Base-by-base conservation (phyloP, 345 rosid genomes). In the Aurinia saxatilis region DNA sequence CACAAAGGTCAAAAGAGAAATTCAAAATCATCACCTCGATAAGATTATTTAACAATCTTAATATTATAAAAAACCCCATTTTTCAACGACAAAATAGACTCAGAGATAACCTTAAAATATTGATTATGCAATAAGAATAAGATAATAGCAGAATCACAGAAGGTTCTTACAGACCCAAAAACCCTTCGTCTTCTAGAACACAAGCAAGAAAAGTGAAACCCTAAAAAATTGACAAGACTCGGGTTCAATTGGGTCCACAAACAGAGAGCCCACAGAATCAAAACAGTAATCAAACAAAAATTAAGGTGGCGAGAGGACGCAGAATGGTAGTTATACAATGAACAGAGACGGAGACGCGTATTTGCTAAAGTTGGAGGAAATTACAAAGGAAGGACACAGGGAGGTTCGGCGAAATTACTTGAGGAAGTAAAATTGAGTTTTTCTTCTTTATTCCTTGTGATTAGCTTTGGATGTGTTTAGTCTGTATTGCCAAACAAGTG, bases 61-160 rank as follows among this genome's bases (percentile, higher is more conserved):
- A 10, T 10, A 19, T 1, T 3, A 15, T 18, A 11, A 12, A 21
- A 36, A 19, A n/a, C n/a, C 7, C 5, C n/a, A 1, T 35, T 60
- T 7, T 38, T 50, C 49, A 1, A 47, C 6, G 48, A 9, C 17
- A 48, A 30, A 30, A 31, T 40, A 13, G 18, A 38, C 57, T 55
- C 70, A 34, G 70, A 36, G 10, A 63, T n/a, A n/a, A n/a, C 36
- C 30, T 47, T 48, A 10, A 49, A 18, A 60, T 6, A 40, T 13
- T 57, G 31, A 62, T 30, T 61, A 25, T 25, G 57, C 36, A 18
- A 10, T 61, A 61, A 19, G 27, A 19, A n/a, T n/a, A n/a, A n/a
- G n/a, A n/a, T 21, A 61, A 21, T 23, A 35, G 38, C 21, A 34
- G 44, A 45, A 19, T 8, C 34, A 25, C 37, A 18, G 1, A 27